Base-by-base conservation (phyloP, 495 filamentous ascomycete genomes). In the Staphylotrichum longicolle region DNA sequence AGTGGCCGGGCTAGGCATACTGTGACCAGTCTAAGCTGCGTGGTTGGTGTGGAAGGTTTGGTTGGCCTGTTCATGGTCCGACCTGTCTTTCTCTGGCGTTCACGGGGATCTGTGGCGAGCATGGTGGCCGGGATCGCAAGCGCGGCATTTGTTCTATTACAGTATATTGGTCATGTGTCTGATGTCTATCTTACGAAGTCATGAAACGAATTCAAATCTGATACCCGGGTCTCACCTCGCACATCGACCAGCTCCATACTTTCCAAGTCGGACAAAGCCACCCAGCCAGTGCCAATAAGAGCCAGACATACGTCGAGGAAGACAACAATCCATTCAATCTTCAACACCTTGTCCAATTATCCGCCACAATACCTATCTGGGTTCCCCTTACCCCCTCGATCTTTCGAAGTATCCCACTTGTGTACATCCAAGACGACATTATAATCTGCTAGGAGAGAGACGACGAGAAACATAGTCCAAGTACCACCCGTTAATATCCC, bases 1-100 rank as follows among this genome's bases (percentile, higher is more conserved):
- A 4, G 60, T 67, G 39, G 68, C 63, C 7, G 68, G 66, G 32
- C 53, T 71, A 15, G 67, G 65, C 3, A 27, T 70, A 0, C 34
- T 63, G 6, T 52, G 58, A 44, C 49, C 20, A 55, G 20, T 2
- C 4, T 20, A 27, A 27, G 20, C 9, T 30, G 3, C 8, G 8
- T 12, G 1, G 7, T 32, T 54, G 14, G 39, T 12, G 20, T 35
- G 5, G 39, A 35, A n/a, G 30, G 8, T n/a, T 5, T 45, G 11
- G 6, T 30, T 40, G 32, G 9, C 39, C 20, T 51, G 42, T 47
- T 32, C 3, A 32, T 4, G 7, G 10, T 20, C 30, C 4, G 14
- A 51, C 48, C 15, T 27, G 0, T 27, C 20, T 27, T 27, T 27
- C 20, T 27, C 1, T 27, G 20, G 20, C 20, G 20, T 27, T 27